A percentile compares a stretch with the other conserved stretches of the same genome.
These are phyloP conservation scores for Leucocoprinus leucothites DNA, from an alignment of 768 basidiomycete species.

Conservation along the genomic window DNA sequence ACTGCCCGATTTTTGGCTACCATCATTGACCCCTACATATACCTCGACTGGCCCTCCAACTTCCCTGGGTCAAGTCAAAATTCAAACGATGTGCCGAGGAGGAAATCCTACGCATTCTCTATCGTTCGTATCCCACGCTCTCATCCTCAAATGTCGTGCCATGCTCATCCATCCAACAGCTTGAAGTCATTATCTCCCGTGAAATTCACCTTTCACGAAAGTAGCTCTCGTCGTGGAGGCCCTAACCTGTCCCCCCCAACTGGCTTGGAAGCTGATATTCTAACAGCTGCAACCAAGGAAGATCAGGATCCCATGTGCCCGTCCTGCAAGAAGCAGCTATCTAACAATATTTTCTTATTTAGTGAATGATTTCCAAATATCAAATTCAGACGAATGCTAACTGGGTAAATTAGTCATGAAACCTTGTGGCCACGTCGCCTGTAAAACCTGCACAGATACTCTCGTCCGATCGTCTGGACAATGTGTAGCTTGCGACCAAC, in stretches of 20 bases:
- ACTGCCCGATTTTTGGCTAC: slow-evolving; percentile 97
- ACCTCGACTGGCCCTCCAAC: slow-evolving; percentile 56
- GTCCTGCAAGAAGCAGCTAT: slow-evolving; percentile 81
- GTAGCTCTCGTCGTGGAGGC: slow-evolving; percentile 31
- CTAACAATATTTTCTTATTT: slow-evolving; percentile 71
- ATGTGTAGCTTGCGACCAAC: slow-evolving; percentile 83
- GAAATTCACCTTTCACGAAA: slow-evolving; percentile 61
- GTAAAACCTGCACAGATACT: slow-evolving; percentile 87
- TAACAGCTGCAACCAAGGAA: slow-evolving; percentile 33
- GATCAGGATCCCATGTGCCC: slow-evolving; percentile 76
- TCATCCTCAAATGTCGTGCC: slow-evolving; percentile 3
- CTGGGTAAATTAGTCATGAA: slow-evolving; percentile 56
- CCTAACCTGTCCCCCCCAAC: slow-evolving; percentile 37
- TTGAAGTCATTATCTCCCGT: slow-evolving; percentile 82
- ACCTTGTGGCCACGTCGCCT: slow-evolving; percentile 88
- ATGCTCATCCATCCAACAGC: slow-evolving; percentile 35
- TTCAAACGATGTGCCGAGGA: slow-evolving; percentile 87
- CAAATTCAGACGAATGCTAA: not conserved
- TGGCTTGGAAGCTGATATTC: slow-evolving; percentile 17
- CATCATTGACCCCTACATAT: slow-evolving; percentile 85
- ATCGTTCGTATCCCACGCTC: slow-evolving; percentile 42
- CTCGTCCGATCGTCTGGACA: slow-evolving; percentile 76
- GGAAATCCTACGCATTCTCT: slow-evolving; percentile 76
- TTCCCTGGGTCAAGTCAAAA: slow-evolving; percentile 75
- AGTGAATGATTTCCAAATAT: slow-evolving; percentile 38